Base-by-base conservation (phyloP, 2,329 filamentous ascomycete genomes). In the Aspergillus fischeri region DNA sequence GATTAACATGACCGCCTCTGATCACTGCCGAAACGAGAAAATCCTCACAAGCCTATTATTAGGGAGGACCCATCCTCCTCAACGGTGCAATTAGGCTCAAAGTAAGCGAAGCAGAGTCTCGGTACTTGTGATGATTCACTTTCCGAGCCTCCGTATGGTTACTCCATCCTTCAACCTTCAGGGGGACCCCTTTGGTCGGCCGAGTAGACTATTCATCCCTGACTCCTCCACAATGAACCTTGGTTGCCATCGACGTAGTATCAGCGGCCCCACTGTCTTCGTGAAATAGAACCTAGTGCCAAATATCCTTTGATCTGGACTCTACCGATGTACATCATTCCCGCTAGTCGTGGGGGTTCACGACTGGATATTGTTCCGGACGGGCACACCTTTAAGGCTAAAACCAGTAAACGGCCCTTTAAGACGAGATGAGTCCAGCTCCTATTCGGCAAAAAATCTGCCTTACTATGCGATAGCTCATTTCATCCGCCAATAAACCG, bases 1-100 rank as follows among this genome's bases (percentile, higher is more conserved):
- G 52, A 61, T 56, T 61, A 58, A 56, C 56, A 61, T 54, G 51
- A 54, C 56, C 55, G 44, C 52, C 53, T 62, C 60, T 51, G 63
- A 66, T 66, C 64, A 55, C 55, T 66, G 61, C 64, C 62, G 47
- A 32, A 66, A 64, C 52, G 25, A 63, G 60, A 58, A 54, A 66
- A 63, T 58, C 35, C 58, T 60, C 56, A 55, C 54, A 51, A 48
- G 56, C 59, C 51, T 58, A 57, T 56, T 57, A 48, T 35, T 17
- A 35, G 32, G 35, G 51, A 52, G 51, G 54, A 60, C 42, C 57
- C 57, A 52, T 47, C 24, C 11, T 56, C 51, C 60, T 51, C 24
- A 50, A 59, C 59, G 54, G 59, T 54, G 53, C 45, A 54, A 57
- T 64, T 55, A 51, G 41, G 49, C 59, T 55, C 45, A 48, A 49